Evolutionary conservation across 2,329 filamentous ascomycete genomes (phyloP).

Genomic region (Exophiala sp.): DNA sequence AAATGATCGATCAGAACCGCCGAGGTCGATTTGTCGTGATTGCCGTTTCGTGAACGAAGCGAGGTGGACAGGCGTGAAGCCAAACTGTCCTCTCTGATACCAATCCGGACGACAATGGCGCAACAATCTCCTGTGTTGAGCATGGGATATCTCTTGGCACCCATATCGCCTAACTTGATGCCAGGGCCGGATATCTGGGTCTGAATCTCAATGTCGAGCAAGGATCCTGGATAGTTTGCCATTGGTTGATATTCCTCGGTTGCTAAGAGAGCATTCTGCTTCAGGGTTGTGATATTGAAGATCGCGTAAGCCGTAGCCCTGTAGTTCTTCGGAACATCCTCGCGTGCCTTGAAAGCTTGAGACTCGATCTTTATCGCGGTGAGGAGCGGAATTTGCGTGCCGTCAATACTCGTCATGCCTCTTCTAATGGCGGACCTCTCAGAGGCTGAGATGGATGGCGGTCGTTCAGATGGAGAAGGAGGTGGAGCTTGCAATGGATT

Average conservation of each 20-base stretch:
- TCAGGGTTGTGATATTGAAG: slow-evolving; percentile 8
- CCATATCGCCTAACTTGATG: slow-evolving; percentile 4
- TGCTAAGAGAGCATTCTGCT: slow-evolving; percentile 11
- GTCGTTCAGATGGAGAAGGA: neutral
- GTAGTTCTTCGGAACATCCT: slow-evolving; percentile 3
- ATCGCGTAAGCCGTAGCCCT: slow-evolving; percentile 16
- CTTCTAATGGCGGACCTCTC: neutral
- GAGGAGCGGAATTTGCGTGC: slow-evolving; percentile 4
- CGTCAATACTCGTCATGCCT: neutral
- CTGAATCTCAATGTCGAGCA: slow-evolving; percentile 8
- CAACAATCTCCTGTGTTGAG: slow-evolving; percentile 22
- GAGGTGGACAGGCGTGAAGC: slow-evolving; percentile 15
- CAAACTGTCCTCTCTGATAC: slow-evolving; percentile 16
- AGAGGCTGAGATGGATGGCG: neutral
- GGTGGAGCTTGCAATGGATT: neutral
- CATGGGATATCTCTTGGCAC: neutral
- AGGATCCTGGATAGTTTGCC: slow-evolving; percentile 10
- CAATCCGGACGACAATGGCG: slow-evolving; percentile 29
- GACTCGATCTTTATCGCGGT: slow-evolving; percentile 12
- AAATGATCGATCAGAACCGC: slow-evolving; percentile 20
- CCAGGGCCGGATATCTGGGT: slow-evolving; percentile 9
- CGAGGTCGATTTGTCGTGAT: slow-evolving; percentile 3
- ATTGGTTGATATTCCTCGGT: neutral
- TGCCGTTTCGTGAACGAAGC: slow-evolving; percentile 5
- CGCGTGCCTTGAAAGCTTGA: slow-evolving; percentile 11